These are phyloP conservation scores for Coleophoma cylindrospora DNA, from an alignment of 2,329 filamentous ascomycete species.

Conservation along the genomic window DNA sequence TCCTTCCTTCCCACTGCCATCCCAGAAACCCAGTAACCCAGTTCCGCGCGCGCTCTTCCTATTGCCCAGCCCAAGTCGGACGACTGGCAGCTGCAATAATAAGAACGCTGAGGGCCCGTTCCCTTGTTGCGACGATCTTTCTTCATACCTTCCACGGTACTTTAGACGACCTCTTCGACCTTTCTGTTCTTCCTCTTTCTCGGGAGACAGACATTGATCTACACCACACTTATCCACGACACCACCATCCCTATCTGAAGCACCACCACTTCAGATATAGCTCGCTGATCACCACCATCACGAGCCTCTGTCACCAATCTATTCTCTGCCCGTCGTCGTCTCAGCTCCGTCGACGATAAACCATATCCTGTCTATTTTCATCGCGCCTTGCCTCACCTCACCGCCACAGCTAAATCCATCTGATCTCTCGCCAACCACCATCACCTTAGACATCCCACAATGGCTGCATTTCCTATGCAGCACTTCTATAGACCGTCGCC, in stretches of 20 bases:
- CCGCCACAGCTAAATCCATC: slow-evolving; percentile 14
- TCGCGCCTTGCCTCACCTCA: slow-evolving; percentile 19
- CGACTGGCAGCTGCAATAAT: slow-evolving; percentile 6
- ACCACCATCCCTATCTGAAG: not conserved
- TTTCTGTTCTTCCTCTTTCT: not conserved
- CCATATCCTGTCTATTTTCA: slow-evolving; percentile 9
- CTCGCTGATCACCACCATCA: slow-evolving; percentile 4
- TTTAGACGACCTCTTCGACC: slow-evolving; percentile 3
- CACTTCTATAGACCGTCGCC: slow-evolving; percentile 25
- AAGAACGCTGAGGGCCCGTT: slow-evolving; percentile 20
- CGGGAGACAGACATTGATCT: not conserved
- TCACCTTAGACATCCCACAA: slow-evolving; percentile 14
- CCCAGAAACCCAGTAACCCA: not conserved
- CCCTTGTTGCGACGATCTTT: slow-evolving; percentile 16
- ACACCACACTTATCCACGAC: slow-evolving; percentile 13
- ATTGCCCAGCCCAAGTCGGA: not conserved
- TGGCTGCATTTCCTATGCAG: slow-evolving; percentile 26
- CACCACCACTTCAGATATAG: not conserved
- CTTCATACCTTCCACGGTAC: slow-evolving; percentile 15
- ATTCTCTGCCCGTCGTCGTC: not conserved
- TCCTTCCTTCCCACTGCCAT: not conserved
- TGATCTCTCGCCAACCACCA: slow-evolving; percentile 12
- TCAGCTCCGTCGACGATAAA: slow-evolving; percentile 10
- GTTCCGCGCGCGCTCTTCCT: not conserved
- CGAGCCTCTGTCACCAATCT: not conserved